Base-by-base conservation (phyloP, 495 filamentous ascomycete species). In the Venustampulla echinocandica region DNA sequence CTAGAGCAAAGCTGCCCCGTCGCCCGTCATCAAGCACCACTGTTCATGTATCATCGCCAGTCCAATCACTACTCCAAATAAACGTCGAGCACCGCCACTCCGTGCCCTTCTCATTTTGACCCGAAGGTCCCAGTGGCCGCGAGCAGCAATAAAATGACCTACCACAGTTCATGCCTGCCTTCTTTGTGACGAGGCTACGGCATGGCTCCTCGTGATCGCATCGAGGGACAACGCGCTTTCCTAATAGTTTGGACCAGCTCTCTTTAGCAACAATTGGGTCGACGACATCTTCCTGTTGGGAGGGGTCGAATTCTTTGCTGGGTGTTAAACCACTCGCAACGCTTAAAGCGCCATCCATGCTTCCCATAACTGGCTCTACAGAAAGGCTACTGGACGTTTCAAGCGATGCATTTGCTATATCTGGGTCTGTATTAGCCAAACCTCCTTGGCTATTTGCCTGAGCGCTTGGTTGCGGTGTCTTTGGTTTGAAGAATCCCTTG, bases 161-260 rank as follows among this genome's bases (percentile, higher is more conserved):
- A 10, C 89, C 89, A 49, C 77, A 75, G 55, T 98, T 97, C 41
- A 82, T 63, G 2, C 92, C 92, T 0, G 81, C 72, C 56, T 96
- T 98, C 66, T 87, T 95, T 5, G 88, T 93, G 6, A 79, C 73
- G 24, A 88, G 53, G 41, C 70, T 84, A 42, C 85, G 80, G 60
- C 92, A 97, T 13, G 85, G 83, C 45, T 98, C 92, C 42, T 76
- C 69, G 59, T 98, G 92, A 23, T 95, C 88, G 61, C 92, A 98
- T 42, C 69, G 72, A 1, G 92, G 92, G 2, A 78, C 67, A 1
- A 70, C 64, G 42, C 81, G 78, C 58, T 87, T 89, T 11, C 81
- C 77, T 42, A 98, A 84, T 1, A 98, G 69, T 60, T 84, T 88
- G 1, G 74, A 73, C 92, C 92, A 96, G 19, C 85, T 84, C 55